These are phyloP conservation scores for Nothomitra cinnamomea DNA, from an alignment of 2,329 filamentous ascomycete genomes.

Conservation along the genomic window DNA sequence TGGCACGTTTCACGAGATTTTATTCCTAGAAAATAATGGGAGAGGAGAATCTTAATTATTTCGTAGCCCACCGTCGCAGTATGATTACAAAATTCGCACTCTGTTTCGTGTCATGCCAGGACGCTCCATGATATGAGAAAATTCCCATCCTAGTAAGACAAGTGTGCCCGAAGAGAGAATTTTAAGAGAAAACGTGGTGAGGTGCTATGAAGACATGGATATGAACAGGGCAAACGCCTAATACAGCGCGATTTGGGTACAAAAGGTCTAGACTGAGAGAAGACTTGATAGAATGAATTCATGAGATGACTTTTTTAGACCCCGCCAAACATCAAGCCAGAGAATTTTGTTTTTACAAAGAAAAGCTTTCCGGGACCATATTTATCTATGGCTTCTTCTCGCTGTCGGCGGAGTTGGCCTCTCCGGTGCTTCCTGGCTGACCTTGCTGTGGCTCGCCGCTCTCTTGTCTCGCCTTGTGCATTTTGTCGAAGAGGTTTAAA, in stretches of 20 bases:
- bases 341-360: not conserved
- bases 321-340: not conserved
- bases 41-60: constrained; percentile 6
- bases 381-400: constrained; percentile 46
- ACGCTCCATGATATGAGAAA: not conserved
- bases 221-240: not conserved
- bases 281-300: not conserved
- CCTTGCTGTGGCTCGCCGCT: constrained; percentile 35
- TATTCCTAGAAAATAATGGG: not conserved
- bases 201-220: not conserved
- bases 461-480: constrained; percentile 87
- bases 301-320: not conserved
- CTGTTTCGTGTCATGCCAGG: not conserved
- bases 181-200: not conserved
- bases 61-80: not conserved
- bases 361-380: not conserved
- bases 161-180: not conserved
- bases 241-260: not conserved
- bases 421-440: constrained; percentile 27
- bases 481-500: constrained; percentile 97
- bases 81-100: constrained; percentile 2
- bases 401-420: constrained; percentile 22
- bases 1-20: not conserved
- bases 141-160: not conserved
- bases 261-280: not conserved